phyloP scores from a whole-genome alignment of 1,139 yeast genomes.

The Blastobotrys serpentis region DNA sequence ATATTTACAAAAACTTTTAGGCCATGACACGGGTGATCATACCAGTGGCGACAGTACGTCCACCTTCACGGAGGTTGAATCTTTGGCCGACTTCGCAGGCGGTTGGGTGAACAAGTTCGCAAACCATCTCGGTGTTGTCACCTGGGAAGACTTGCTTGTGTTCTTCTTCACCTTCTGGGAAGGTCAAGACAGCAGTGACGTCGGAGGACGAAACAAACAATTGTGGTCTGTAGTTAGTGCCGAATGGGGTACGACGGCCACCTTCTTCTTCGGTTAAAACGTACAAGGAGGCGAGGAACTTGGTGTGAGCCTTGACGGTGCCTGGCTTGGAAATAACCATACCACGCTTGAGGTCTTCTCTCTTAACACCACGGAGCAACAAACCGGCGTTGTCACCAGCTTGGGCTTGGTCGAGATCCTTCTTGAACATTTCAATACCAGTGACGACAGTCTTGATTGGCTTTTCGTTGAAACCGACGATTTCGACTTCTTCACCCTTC shows the following conservation, averaged over 20 bases:
- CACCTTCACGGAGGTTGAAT: slow-evolving; percentile 99
- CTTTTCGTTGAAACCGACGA: slow-evolving; percentile 85
- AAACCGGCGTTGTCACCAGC: slow-evolving; percentile 99
- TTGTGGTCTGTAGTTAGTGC: slow-evolving; percentile 97
- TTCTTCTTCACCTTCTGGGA: slow-evolving; percentile 88
- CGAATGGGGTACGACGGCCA: slow-evolving; percentile 98
- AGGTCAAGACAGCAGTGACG: slow-evolving; percentile 85
- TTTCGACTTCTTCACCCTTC: slow-evolving; percentile 98
- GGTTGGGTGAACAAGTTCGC: slow-evolving; percentile 86
- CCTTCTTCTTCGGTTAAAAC: slow-evolving; percentile 96
- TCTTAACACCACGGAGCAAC: slow-evolving; percentile 95
- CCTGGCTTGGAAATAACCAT: slow-evolving; percentile 96
- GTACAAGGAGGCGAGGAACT: slow-evolving; percentile 90
- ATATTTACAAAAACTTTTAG: slow-evolving; percentile 33
- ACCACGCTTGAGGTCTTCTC: slow-evolving; percentile 96
- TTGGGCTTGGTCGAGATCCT: slow-evolving; percentile 94
- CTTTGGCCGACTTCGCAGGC: slow-evolving; percentile 96
- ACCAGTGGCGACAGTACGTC: slow-evolving; percentile 99
- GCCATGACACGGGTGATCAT: slow-evolving; percentile 90
- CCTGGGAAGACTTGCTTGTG: slow-evolving; percentile 95
- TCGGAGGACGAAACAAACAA: slow-evolving; percentile 95
- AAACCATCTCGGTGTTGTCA: slow-evolving; percentile 96
- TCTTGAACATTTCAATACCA: slow-evolving; percentile 98
- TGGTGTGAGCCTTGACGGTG: slow-evolving; percentile 88
- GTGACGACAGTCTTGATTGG: slow-evolving; percentile 94